Evolutionary conservation across 2,329 filamentous ascomycete species (phyloP).

Genomic region (Ceratocystis huliohia): DNA sequence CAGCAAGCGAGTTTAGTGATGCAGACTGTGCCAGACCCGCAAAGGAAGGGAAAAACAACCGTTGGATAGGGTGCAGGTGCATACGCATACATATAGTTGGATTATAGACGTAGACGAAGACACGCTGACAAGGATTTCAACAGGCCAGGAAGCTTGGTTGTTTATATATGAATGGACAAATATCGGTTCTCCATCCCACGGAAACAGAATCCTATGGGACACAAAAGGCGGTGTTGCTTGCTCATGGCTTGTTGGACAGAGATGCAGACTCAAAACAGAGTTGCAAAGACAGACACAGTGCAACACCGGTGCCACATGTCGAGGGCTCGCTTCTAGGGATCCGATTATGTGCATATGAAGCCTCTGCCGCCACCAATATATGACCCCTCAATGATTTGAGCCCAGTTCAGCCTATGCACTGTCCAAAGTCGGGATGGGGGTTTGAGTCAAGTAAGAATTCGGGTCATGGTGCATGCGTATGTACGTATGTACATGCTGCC

Average conservation of each 20-base stretch:
- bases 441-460: background rate
- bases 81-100: background rate
- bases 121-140: background rate
- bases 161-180: background rate
- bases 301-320: background rate
- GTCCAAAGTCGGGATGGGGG: background rate
- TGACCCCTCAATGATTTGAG: background rate
- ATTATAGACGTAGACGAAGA: background rate
- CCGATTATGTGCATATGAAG: conserved; percentile 2
- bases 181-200: background rate
- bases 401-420: background rate
- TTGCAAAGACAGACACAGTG: conserved; percentile 4
- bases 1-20: conserved; percentile 2
- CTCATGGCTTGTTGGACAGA: background rate
- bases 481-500: background rate
- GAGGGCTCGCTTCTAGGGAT: conserved; percentile 1
- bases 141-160: background rate
- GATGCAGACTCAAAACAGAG: background rate
- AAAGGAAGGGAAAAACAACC: background rate
- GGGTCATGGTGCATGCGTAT: background rate
- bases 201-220: background rate
- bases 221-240: conserved; percentile 9
- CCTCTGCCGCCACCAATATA: background rate
- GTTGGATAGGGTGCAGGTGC: background rate
- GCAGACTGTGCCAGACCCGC: conserved; percentile 6